phyloP scores from a whole-genome alignment of 192 early-diverging fungal species.

The Backusella circina region DNA sequence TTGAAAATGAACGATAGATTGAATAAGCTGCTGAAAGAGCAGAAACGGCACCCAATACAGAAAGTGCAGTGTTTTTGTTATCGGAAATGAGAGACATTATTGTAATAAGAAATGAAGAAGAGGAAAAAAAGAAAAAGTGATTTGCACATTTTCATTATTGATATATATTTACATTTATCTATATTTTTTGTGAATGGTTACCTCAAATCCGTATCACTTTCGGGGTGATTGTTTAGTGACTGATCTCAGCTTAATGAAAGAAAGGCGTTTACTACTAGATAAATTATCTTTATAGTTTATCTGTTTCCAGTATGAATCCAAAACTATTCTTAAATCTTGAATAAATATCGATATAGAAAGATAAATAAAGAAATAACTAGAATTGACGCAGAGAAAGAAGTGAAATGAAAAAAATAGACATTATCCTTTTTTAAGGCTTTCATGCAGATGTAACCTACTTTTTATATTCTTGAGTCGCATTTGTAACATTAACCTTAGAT shows the following conservation, averaged over 20 bases:
- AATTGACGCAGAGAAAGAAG: background rate
- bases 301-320: too few relatives aligned
- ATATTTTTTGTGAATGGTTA: background rate
- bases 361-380: background rate
- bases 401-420: background rate
- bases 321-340: too few relatives aligned
- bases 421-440: background rate
- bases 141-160: background rate
- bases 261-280: background rate
- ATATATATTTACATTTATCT: background rate
- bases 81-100: background rate
- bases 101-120: background rate
- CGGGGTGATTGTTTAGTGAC: background rate
- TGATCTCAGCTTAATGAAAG: background rate
- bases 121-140: background rate
- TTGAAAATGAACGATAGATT: background rate
- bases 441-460: background rate
- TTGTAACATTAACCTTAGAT: background rate
- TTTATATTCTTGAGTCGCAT: background rate
- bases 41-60: background rate
- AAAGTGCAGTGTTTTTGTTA: background rate
- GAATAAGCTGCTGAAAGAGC: background rate
- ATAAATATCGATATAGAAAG: background rate
- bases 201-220: background rate
- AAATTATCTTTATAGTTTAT: too few relatives aligned